Percentiles rank a stretch among this genome's conserved stretches.
Conservation (phyloP, 2,329 filamentous ascomycete genomes). For the Aschersonia sp. region DNA sequence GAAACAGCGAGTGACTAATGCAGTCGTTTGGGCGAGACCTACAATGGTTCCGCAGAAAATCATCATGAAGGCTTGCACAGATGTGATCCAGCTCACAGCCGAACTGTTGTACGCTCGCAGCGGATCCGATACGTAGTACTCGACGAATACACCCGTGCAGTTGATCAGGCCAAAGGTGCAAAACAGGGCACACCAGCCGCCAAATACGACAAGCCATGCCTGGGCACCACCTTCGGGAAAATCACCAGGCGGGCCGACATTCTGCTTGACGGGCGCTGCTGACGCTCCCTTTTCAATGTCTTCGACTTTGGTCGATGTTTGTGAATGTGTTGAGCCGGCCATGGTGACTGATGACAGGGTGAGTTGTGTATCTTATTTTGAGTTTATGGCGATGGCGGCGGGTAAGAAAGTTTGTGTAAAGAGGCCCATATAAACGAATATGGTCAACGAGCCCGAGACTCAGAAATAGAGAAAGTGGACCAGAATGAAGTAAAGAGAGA, state of each 20-base stretch:
- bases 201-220: constrained; percentile 43
- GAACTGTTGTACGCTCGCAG: constrained; percentile 32
- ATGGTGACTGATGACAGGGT: not conserved
- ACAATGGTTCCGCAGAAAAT: constrained; percentile 33
- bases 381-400: too few species aligned
- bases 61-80: constrained; percentile 33
- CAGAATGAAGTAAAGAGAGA: too few species aligned
- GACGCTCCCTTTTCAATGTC: constrained; percentile 1
- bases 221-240: constrained; percentile 44
- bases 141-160: constrained; percentile 40
- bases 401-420: too few species aligned
- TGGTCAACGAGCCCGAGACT: too few species aligned
- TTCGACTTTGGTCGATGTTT: constrained; percentile 4
- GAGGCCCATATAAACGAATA: too few species aligned
- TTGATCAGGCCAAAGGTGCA: constrained; percentile 30
- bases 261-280: constrained; percentile 1
- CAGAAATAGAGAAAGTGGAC: too few species aligned
- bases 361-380: not conserved
- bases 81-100: constrained; percentile 45
- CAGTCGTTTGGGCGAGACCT: constrained; percentile 7
- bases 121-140: constrained; percentile 37
- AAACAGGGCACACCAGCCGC: constrained; percentile 27
- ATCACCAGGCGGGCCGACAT: constrained; percentile 20
- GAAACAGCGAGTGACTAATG: too few species aligned
- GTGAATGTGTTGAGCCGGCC: not conserved